Evolutionary conservation across 192 early-diverging fungal genomes (phyloP).

Genomic region (Backusella circina): DNA sequence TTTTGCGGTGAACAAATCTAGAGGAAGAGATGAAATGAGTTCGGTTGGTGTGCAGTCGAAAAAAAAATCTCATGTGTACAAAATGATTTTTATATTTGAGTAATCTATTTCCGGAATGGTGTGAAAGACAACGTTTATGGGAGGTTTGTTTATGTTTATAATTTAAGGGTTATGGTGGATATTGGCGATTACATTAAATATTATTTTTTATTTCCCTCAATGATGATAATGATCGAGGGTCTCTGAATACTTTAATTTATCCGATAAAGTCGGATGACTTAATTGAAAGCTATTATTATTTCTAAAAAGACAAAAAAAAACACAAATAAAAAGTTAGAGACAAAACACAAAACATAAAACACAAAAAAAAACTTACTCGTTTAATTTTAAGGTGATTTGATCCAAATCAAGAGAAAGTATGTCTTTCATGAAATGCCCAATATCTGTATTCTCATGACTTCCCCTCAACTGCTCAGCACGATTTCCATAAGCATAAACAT

Average conservation of each 20-base stretch:
- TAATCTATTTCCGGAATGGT: no score
- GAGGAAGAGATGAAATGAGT: no score
- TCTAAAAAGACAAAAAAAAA: background rate
- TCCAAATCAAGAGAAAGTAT: constrained; percentile 60
- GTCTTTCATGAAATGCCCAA: constrained; percentile 68
- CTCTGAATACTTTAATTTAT: background rate
- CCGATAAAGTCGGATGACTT: background rate
- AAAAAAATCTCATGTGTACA: no score
- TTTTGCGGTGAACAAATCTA: no score
- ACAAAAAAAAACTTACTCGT: constrained; percentile 6
- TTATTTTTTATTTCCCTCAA: background rate
- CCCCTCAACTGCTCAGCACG: constrained; percentile 59
- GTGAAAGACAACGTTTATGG: no score
- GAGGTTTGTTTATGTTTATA: background rate
- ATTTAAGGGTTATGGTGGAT: background rate
- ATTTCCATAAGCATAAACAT: constrained; percentile 81
- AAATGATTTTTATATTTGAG: no score
- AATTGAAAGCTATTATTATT: background rate
- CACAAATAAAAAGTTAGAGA: background rate
- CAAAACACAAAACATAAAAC: background rate
- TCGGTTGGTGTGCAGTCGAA: no score
- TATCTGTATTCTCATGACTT: constrained; percentile 87
- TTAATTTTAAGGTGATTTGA: constrained; percentile 46
- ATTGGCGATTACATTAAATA: background rate
- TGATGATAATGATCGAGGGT: background rate